A percentile compares a stretch with the other conserved stretches of the same genome.
Conservation (phyloP, 352 stramenopile species). For the Elongisporangium anandrum region DNA sequence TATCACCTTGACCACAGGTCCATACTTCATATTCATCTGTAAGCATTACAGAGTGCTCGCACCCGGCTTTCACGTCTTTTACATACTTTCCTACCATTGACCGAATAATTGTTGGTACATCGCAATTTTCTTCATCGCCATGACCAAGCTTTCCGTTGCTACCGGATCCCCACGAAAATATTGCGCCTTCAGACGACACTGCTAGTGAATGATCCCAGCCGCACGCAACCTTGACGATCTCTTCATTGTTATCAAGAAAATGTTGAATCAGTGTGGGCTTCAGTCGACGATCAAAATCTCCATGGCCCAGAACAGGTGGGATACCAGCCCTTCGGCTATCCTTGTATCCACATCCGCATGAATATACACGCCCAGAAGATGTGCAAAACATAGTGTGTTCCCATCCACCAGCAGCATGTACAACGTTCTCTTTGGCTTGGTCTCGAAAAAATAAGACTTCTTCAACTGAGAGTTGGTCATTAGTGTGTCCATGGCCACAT, state of each 20-base stretch:
- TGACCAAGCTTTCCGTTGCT: constrained; percentile 82
- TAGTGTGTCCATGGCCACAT: constrained; percentile 72
- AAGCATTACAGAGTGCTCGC: constrained; percentile 69
- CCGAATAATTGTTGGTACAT: constrained; percentile 49
- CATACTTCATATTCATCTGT: constrained; percentile 59
- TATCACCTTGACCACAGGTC: constrained; percentile 83
- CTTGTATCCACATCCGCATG: constrained; percentile 80
- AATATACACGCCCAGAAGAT: constrained; percentile 60
- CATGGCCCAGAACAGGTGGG: constrained; percentile 74
- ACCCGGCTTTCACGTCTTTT: constrained; percentile 72
- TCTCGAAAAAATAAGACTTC: constrained; percentile 53
- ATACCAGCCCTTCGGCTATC: constrained; percentile 75
- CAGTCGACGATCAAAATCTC: constrained; percentile 60
- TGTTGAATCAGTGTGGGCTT: constrained; percentile 49
- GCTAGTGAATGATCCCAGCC: constrained; percentile 84
- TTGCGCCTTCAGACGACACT: constrained; percentile 38
- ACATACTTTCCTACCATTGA: constrained; percentile 43
- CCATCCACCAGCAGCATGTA: constrained; percentile 66
- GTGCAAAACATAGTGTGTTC: constrained; percentile 80
- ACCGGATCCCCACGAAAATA: constrained; percentile 81
- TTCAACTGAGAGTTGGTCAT: constrained; percentile 56
- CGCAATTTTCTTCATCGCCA: constrained; percentile 74
- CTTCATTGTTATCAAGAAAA: constrained; percentile 50
- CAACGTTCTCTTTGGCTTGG: constrained; percentile 38
- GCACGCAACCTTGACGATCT: constrained; percentile 60